Evolutionary conservation across 352 stramenopile species (phyloP), one percentile per base, ranked within the genome.

Genomic region (Phytophthora citricola): DNA sequence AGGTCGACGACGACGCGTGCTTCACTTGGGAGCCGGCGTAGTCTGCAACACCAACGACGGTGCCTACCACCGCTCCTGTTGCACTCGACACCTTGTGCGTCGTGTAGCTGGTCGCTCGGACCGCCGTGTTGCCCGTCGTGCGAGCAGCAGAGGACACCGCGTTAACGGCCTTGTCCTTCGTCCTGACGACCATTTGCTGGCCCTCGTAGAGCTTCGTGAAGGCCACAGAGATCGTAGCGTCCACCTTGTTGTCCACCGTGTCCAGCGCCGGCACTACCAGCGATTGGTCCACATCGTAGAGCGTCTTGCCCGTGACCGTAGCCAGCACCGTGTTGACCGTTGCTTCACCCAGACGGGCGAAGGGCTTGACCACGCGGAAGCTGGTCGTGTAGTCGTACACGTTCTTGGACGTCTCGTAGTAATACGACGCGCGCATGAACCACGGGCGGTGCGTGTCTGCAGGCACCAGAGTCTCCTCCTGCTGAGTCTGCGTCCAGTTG

Each of bases 301-400:
- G 60, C 53, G 68, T 82, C 69, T 90, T 91, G 64, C 78, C 79
- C 41, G 66, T 75, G 20, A 93, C 69, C 22, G 79, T 87, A 8
- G 78, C 50, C 40, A 93, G 57, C 47, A 93, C 76, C 24, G 74
- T 73, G 65, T 93, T 91, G 24, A 82, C 78, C 17, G 75, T 92
- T 9, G 70, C 78, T 72, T 93, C 83, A 48, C 83, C 81, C 40
- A 92, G 70, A 9, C 79, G 83, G 11, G 85, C 85, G 36, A 93
- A 75, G 15, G 66, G 66, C 40, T 75, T 75, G n/a, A 93, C 76
- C 44, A 88, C 71, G 26, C 76, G 71, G 68, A 93, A 93, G 70
- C 85, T 92, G 39, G 85, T 93, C 44, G 85, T 85, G 75, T 93
- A 93, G 72, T 84, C 76, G 73, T 93, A 93, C 66, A 93, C 78